phyloP scores from a whole-genome alignment of 1,139 yeast genomes.

The Spencermartinsiella ligniputridi region DNA sequence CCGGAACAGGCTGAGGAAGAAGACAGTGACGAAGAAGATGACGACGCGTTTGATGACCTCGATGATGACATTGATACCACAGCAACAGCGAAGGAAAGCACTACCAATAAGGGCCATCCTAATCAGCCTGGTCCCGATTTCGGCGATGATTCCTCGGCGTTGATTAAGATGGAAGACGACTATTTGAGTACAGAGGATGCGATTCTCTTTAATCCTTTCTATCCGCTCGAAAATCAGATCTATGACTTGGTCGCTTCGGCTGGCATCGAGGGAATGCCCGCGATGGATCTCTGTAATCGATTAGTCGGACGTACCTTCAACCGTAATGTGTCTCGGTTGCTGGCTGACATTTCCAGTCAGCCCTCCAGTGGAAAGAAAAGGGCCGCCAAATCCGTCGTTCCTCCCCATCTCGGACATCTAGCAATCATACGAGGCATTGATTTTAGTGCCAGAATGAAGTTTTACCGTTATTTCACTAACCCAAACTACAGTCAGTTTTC shows the following conservation, averaged over 20 bases:
- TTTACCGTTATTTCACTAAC: constrained; percentile 60
- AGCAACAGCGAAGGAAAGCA: constrained; percentile 1
- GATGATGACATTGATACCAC: constrained; percentile 26
- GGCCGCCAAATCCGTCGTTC: constrained; percentile 17
- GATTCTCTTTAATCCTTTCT: constrained; percentile 44
- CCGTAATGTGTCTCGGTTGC: constrained; percentile 46
- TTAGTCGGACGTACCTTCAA: constrained; percentile 53
- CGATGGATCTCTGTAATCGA: constrained; percentile 46
- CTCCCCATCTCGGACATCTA: constrained; percentile 34
- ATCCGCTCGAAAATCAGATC: constrained; percentile 62
- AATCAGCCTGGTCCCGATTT: neutral
- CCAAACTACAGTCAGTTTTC: constrained; percentile 36
- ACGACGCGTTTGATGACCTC: constrained; percentile 31
- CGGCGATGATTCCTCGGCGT: constrained; percentile 1
- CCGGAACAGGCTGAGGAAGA: constrained; percentile 16
- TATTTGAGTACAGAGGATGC: neutral
- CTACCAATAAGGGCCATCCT: neutral
- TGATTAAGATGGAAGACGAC: constrained; percentile 5
- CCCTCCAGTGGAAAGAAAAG: constrained; percentile 34
- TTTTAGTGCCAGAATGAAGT: constrained; percentile 68
- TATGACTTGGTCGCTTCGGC: constrained; percentile 43
- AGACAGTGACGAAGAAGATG: constrained; percentile 26
- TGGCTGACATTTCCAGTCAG: constrained; percentile 40
- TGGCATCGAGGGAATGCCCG: constrained; percentile 50
- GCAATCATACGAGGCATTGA: constrained; percentile 62